These are phyloP conservation scores for Colletotrichum sojae DNA, from an alignment of 2,329 filamentous ascomycete genomes.

Conservation along the genomic window DNA sequence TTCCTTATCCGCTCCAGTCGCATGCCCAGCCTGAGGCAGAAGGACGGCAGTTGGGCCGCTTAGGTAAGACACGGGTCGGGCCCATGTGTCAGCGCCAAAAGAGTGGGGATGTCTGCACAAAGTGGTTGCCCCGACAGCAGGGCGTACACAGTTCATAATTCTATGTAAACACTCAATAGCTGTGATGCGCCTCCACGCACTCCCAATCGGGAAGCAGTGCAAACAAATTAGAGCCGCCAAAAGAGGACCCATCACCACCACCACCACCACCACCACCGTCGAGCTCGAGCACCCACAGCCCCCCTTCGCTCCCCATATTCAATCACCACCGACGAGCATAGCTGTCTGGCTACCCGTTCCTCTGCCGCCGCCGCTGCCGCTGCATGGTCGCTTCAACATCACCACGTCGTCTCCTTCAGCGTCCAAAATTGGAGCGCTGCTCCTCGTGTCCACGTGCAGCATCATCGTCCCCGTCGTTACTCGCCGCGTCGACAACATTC, in stretches of 20 bases:
- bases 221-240: slow-evolving; percentile 31
- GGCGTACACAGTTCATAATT: slow-evolving; percentile 29
- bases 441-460: slow-evolving; percentile 53
- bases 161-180: slow-evolving; percentile 29
- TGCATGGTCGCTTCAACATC: slow-evolving; percentile 42
- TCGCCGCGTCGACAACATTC: slow-evolving; percentile 45
- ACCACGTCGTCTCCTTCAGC: slow-evolving; percentile 47
- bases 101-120: neutral
- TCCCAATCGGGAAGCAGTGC: slow-evolving; percentile 38
- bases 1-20: too few relatives aligned
- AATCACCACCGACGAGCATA: slow-evolving; percentile 28
- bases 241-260: neutral
- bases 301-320: slow-evolving; percentile 32
- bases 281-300: slow-evolving; percentile 35
- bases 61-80: slow-evolving; percentile 1
- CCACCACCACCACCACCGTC: slow-evolving; percentile 5
- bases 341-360: slow-evolving; percentile 14
- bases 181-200: slow-evolving; percentile 25
- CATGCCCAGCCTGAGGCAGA: slow-evolving; percentile 10
- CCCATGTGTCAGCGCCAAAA: too few relatives aligned
- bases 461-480: slow-evolving; percentile 37
- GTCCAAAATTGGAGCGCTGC: slow-evolving; percentile 53
- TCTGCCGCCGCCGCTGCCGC: neutral
- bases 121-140: slow-evolving; percentile 30
- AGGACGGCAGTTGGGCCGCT: neutral